Base-by-base conservation (phyloP, 805 yeast species). In the Priceomyces fermenticarens region DNA sequence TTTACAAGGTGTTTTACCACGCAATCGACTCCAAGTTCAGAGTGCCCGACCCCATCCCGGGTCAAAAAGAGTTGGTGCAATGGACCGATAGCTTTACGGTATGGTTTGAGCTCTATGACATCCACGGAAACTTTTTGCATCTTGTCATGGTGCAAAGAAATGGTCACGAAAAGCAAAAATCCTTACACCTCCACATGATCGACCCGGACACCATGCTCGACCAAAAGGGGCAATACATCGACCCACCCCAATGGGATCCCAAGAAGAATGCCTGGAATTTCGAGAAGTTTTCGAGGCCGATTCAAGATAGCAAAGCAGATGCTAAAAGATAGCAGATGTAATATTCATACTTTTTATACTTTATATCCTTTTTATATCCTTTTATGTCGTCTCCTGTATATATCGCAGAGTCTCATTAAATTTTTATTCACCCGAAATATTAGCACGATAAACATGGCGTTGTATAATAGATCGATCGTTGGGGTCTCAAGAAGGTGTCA, bases 31-130 rank as follows among this genome's bases (percentile, higher is more conserved):
- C 51, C 5, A 43, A 67, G 30, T 67, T 57, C 9, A 43, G 45
- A 10, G 54, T 49, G 37, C 42, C 65, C 2, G 7, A 20, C 7
- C 25, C 25, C 25, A 32, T 50, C n/a, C 59, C 71, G 6, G 70
- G 72, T 3, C 20, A 40, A 6, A 17, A 35, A 2, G 46, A 36
- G 3, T 39, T 45, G 10, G 40, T 57, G 9, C 30, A 41, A 11
- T 65, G 69, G 70, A 47, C 49, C 9, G 69, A 64, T 46, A 29
- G 56, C 4, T 68, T 69, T 41, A 39, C 49, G 4, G 48, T 56
- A 12, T 67, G 72, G 71, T 65, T 51, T 40, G 73, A 68, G 44
- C 30, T 66, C 8, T 70, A 67, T 44, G 63, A 66, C 43, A 48
- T 45, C 40, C 42, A 40, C 23, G 74, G 73, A 0, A 48, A 58